These are phyloP conservation scores for Trifolium dubium DNA, from an alignment of 306 rosid genomes.

Conservation along the genomic window DNA sequence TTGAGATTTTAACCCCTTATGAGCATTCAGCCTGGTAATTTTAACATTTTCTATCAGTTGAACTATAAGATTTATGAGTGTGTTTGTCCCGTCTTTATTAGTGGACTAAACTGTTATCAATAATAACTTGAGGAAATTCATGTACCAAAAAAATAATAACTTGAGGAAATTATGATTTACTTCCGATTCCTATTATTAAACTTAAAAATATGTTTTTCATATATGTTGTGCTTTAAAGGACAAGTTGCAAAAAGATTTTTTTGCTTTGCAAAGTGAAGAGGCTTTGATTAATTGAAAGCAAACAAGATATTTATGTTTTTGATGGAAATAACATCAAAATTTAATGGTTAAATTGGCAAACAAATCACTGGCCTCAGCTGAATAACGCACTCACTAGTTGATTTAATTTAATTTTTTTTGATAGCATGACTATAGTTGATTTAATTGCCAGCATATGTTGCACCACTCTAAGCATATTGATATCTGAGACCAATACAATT, in stretches of 20 bases:
- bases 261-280: background rate
- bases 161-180: too few relatives aligned
- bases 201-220: background rate
- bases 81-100: too few relatives aligned
- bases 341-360: background rate
- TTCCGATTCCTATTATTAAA: background rate
- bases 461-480: conserved; percentile 18
- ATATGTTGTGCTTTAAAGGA: background rate
- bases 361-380: background rate
- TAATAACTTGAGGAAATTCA: too few relatives aligned
- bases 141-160: too few relatives aligned
- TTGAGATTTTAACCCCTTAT: too few relatives aligned
- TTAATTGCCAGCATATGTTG: conserved; percentile 5
- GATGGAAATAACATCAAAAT: background rate
- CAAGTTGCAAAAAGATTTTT: background rate
- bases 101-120: too few relatives aligned
- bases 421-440: background rate
- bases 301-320: background rate
- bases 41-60: too few relatives aligned
- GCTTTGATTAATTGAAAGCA: background rate
- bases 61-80: too few relatives aligned
- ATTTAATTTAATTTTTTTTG: background rate
- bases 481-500: background rate
- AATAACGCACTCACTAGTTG: background rate
- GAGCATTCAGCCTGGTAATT: too few relatives aligned